phyloP scores from a whole-genome alignment of 2,329 filamentous ascomycete species.

The Phyllosticta citribraziliensis region DNA sequence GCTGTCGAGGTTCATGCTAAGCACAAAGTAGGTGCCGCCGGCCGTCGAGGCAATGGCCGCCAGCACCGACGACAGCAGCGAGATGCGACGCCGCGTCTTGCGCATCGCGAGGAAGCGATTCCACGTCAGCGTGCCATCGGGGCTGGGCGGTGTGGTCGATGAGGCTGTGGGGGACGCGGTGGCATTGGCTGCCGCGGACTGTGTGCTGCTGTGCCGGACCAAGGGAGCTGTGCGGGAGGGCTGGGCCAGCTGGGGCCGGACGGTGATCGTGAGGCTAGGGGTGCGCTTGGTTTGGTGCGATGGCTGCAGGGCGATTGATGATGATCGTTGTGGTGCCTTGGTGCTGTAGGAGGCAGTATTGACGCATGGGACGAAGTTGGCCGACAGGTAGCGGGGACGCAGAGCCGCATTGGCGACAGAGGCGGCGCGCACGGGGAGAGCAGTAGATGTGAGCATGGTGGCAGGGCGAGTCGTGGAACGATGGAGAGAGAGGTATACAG shows the following conservation, averaged over 20 bases:
- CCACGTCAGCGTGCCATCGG: conserved; percentile 48
- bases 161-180: not conserved
- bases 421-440: conserved; percentile 6
- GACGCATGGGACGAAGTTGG: conserved; percentile 3
- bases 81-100: conserved; percentile 73
- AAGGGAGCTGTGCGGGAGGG: not conserved
- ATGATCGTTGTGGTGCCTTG: not conserved
- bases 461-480: not conserved
- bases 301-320: not conserved
- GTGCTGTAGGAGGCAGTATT: conserved; percentile 4
- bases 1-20: conserved; percentile 61
- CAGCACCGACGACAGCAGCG: conserved; percentile 64
- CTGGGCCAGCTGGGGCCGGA: not conserved
- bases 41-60: conserved; percentile 54
- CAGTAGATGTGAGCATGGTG: conserved; percentile 3
- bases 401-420: conserved; percentile 1
- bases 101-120: conserved; percentile 88
- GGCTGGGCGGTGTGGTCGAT: not conserved
- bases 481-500: not conserved
- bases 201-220: not conserved
- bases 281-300: not conserved
- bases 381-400: conserved; percentile 1
- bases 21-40: conserved; percentile 55
- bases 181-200: not conserved
- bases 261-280: not conserved